Conservation (phyloP, 1,139 yeast genomes). For the Zygosaccharomyces sapae region DNA sequence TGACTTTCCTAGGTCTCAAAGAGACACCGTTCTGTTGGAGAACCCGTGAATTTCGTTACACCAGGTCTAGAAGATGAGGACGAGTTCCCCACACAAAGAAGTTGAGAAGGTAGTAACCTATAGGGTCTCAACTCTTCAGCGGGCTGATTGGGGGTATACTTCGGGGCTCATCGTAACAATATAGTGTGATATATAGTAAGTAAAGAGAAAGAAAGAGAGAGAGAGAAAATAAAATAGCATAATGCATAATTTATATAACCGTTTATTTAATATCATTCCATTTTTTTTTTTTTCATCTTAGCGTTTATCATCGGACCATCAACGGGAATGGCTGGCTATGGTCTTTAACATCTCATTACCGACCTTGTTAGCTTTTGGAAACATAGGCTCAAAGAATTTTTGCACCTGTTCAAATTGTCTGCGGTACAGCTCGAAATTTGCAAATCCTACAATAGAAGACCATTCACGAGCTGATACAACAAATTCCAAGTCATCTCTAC, state of each 20-base stretch:
- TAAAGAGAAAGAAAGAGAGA: background rate
- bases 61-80: background rate
- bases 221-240: background rate
- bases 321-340: slow-evolving; percentile 46
- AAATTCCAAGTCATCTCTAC: slow-evolving; percentile 83
- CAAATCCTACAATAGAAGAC: slow-evolving; percentile 76
- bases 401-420: slow-evolving; percentile 75
- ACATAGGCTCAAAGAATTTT: slow-evolving; percentile 75
- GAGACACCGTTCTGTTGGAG: slow-evolving; percentile 1
- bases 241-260: slow-evolving; percentile 1
- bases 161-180: too few species aligned
- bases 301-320: too few species aligned
- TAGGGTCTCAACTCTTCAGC: slow-evolving; percentile 2
- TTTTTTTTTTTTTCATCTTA: too few species aligned
- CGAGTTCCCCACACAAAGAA: slow-evolving; percentile 2
- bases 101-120: slow-evolving; percentile 1
- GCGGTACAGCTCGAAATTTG: slow-evolving; percentile 69
- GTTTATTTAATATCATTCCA: background rate
- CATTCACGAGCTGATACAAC: slow-evolving; percentile 78
- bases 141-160: slow-evolving; percentile 6
- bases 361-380: slow-evolving; percentile 78
- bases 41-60: background rate
- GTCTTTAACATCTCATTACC: slow-evolving; percentile 97
- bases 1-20: slow-evolving; percentile 5
- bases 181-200: too few species aligned